Percentiles rank a stretch among this genome's conserved stretches.
Conservation (phyloP, 768 basidiomycete genomes). For the Gloeopeniophorella convolvens region DNA sequence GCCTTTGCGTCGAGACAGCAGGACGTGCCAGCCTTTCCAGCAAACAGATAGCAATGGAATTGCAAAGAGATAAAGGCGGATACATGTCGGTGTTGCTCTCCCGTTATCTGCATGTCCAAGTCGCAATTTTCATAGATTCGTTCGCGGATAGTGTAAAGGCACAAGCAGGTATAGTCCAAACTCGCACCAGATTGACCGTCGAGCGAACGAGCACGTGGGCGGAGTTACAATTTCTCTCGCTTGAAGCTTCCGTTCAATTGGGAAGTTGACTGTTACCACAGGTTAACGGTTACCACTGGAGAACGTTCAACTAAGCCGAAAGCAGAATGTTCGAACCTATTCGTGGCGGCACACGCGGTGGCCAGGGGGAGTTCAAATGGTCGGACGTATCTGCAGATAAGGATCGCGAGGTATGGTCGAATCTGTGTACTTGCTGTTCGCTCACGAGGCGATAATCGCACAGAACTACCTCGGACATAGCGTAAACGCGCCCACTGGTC, state of each 20-base stretch:
- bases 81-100: background rate
- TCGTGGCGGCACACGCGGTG: constrained; percentile 86
- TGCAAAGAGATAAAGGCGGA: background rate
- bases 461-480: constrained; percentile 95
- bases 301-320: background rate
- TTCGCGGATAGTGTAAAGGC: no score
- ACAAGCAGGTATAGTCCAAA: no score
- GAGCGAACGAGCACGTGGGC: no score
- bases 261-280: background rate
- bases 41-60: background rate
- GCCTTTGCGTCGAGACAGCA: background rate
- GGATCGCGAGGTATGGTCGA: constrained; percentile 68
- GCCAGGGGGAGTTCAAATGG: constrained; percentile 90
- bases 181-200: no score
- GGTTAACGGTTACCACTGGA: no score
- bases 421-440: background rate
- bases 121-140: no score
- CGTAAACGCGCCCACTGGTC: constrained; percentile 88
- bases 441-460: background rate
- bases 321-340: constrained; percentile 72
- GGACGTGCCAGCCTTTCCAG: background rate
- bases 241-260: background rate
- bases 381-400: constrained; percentile 86
- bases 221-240: no score
- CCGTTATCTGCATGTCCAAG: no score